A percentile compares a stretch with the other conserved stretches of the same genome.
phyloP scores from a whole-genome alignment of 202 grass and related monocot species.

The Carex arenaria region DNA sequence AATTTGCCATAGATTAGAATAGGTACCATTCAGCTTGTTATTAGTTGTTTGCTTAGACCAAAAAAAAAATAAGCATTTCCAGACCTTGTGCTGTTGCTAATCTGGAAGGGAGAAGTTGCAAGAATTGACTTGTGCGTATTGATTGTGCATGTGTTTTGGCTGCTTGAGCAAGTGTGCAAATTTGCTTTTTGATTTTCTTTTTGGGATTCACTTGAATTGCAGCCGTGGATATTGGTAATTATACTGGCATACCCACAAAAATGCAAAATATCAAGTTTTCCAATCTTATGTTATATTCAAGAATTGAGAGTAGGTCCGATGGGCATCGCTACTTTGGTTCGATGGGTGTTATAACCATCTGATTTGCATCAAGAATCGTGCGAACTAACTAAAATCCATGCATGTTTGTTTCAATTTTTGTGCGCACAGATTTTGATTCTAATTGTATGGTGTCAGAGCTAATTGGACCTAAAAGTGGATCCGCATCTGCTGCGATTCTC shows the following conservation, averaged over 20 bases:
- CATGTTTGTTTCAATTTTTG: no score
- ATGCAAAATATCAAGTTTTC: background rate
- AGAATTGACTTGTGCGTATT: background rate
- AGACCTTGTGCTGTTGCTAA: background rate
- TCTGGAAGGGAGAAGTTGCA: background rate
- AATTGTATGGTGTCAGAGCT: no score
- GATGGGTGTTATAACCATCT: no score
- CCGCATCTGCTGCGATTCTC: no score
- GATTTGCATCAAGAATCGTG: no score
- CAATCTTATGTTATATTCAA: background rate
- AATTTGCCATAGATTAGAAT: constrained; percentile 31
- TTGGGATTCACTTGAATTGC: background rate
- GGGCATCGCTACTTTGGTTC: no score
- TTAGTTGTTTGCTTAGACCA: background rate
- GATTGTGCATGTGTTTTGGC: background rate
- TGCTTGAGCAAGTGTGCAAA: background rate
- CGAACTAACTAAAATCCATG: no score
- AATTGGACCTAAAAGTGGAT: no score
- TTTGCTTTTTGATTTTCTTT: background rate
- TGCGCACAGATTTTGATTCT: no score
- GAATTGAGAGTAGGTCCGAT: no score
- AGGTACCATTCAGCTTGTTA: background rate
- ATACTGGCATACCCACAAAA: background rate
- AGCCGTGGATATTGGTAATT: background rate
- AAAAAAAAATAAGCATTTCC: constrained; percentile 1